Conservation (phyloP, 2,329 filamentous ascomycete genomes). For the Phyllosticta citribraziliensis region DNA sequence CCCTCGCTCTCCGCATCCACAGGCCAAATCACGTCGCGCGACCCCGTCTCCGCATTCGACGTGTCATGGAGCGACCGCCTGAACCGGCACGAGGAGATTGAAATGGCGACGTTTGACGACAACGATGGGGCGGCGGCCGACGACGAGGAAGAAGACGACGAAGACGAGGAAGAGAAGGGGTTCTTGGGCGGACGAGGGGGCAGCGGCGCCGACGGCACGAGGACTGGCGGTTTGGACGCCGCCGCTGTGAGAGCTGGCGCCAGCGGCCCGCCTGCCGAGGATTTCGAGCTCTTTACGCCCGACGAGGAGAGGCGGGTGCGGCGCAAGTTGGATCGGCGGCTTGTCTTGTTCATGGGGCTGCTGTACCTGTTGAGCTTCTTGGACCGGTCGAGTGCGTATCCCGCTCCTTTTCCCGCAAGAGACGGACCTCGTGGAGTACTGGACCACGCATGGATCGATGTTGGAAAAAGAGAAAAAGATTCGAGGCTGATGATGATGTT, state of each 20-base stretch:
- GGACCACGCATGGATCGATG: background rate
- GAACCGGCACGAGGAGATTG: background rate
- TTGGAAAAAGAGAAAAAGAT: background rate
- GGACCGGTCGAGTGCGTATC: conserved; percentile 63
- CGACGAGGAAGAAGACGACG: conserved; percentile 19
- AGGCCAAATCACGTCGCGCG: background rate
- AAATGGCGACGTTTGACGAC: background rate
- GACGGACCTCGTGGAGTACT: background rate
- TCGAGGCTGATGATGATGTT: background rate
- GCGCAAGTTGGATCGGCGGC: conserved; percentile 62
- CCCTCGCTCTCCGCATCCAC: background rate
- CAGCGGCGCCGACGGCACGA: background rate
- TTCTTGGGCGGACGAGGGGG: conserved; percentile 1
- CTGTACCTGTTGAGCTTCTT: conserved; percentile 80
- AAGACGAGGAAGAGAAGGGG: conserved; percentile 2
- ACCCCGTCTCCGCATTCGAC: background rate
- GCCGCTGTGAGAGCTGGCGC: background rate
- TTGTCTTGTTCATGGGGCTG: conserved; percentile 72
- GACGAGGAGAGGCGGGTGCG: conserved; percentile 67
- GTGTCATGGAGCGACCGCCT: conserved; percentile 2
- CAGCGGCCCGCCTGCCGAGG: conserved; percentile 20
- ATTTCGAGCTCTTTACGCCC: conserved; percentile 45
- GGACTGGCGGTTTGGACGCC: background rate
- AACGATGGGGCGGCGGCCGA: background rate
- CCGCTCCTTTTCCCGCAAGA: background rate